Conservation (phyloP, 176 grass and related monocot genomes). For the Chloris gayana region DNA sequence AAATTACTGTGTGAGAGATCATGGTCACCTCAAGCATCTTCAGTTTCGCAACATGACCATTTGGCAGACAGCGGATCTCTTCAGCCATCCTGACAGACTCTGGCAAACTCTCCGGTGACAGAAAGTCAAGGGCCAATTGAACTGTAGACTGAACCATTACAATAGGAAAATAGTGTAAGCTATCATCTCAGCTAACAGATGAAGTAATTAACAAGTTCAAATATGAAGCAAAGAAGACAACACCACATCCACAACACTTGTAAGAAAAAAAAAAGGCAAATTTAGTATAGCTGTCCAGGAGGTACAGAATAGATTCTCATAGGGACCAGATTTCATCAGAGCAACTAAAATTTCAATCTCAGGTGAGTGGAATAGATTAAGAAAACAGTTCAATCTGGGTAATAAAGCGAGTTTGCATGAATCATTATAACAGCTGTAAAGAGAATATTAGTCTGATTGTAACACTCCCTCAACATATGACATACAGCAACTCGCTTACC, state of each 20-base stretch:
- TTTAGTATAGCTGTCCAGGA: constrained; percentile 8
- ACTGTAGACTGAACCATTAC: constrained; percentile 81
- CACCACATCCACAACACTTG: neutral
- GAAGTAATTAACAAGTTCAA: neutral
- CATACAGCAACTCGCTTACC: neutral
- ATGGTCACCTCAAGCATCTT: constrained; percentile 84
- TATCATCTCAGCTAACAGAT: neutral
- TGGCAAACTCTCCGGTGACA: constrained; percentile 82
- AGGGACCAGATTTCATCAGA: neutral
- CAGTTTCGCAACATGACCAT: constrained; percentile 86
- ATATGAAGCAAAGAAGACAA: neutral
- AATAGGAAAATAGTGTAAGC: neutral
- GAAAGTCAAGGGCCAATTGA: constrained; percentile 83
- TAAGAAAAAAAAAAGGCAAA: neutral
- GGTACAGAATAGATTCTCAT: constrained; percentile 21
- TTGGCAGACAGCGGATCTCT: constrained; percentile 91
- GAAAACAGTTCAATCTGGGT: neutral
- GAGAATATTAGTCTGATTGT: neutral
- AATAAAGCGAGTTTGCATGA: neutral
- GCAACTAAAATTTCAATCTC: neutral
- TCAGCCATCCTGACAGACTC: constrained; percentile 73
- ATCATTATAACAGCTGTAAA: neutral
- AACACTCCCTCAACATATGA: neutral
- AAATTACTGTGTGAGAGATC: neutral
- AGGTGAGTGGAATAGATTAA: neutral